Base-by-base conservation (phyloP, 1,284 basidiomycete genomes). In the Leccinum angustisporum region DNA sequence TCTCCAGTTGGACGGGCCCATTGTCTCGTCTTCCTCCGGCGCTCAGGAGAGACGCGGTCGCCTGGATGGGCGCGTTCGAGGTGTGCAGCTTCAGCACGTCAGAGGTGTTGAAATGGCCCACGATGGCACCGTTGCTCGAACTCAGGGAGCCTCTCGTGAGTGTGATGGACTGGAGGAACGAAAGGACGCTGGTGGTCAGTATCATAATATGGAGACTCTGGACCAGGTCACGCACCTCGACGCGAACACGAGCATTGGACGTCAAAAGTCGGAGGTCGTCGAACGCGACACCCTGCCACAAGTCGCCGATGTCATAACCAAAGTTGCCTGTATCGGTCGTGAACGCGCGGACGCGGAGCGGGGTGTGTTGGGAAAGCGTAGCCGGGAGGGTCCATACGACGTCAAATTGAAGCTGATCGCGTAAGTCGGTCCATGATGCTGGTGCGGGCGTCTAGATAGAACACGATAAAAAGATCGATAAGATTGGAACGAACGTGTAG, bases 71-170 rank as follows among this genome's bases (percentile, higher is more conserved):
- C 1, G 67, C 73, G 60, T 82, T 82, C 21, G 75, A 69, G 0
- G 81, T 82, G 11, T 48, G 36, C 7, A 85, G 62, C 1, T 60
- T 63, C 6, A 85, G 65, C 0, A 63, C 56, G 2, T 68, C 65
- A 0, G 76, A 71, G 1, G 72, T 63, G 40, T 77, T 77, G 69
- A 78, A 81, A 11, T 75, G 73, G 11, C 83, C 84, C 1, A 63
- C 46, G 64, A 85, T 79, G 9, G 67, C 55, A 4, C 70, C 74
- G 34, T 82, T 78, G 1, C 67, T 62, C 1, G 79, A 75, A 1
- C 58, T 61, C 25, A 83, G 38, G 3, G 57, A 58, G 1, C 71
- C 76, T 11, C 65, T 62, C 4, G 70, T 65, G 0, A 77, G 72
- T 4, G 68, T 63, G 52, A 84, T 59, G 2, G 76, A 72, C 79